Evolutionary conservation across 2,329 filamentous ascomycete species (phyloP), one percentile per base, ranked within the genome.

Genomic region (Metarhizium robertsii): DNA sequence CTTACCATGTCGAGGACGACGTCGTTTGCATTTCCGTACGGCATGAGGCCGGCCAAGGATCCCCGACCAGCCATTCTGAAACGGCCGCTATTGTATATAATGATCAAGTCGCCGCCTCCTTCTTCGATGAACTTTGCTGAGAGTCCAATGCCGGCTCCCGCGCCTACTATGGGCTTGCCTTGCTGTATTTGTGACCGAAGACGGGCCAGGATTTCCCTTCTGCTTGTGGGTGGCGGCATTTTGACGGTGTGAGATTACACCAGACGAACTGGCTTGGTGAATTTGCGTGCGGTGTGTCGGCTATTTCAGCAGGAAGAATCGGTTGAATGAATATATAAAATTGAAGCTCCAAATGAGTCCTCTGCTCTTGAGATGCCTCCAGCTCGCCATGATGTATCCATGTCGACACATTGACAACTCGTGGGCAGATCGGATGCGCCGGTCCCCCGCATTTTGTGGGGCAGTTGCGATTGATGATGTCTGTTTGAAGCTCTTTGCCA

Each of bases 1-100:
- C 64, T 55, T 60, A 78, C 81, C 85, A 88, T 88, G 38, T 87
- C 83, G 1, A 87, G 69, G 0, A 88, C 84, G 2, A 87, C 79
- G 58, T 84, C 79, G 62, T 88, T 88, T 4, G 86, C 85, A 64
- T 88, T 85, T 4, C 83, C 81, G 64, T 86, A 88, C 0, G 85
- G 84, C 83, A 88, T 86, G 52, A 88, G 68, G 0, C 86, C 86
- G 0, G 86, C 85, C 11, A 88, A 69, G 0, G 84, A 87, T 0
- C 86, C 86, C 46, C 82, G 74, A 0, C 86, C 86, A 0, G 85
- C 85, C 86, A 90, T 89, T 10, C 86, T 81, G 65, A 85, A 89
- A 4, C 85, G 79, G 0, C 86, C 86, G 42, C 81, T 85, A 67
- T 88, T 88, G 73, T 88, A 88, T 61, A 88, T 79, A 59, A 88